Evolutionary conservation across 2,329 filamentous ascomycete genomes (phyloP), one percentile per base, ranked within the genome.

Genomic region (Hypoxylon sp.): DNA sequence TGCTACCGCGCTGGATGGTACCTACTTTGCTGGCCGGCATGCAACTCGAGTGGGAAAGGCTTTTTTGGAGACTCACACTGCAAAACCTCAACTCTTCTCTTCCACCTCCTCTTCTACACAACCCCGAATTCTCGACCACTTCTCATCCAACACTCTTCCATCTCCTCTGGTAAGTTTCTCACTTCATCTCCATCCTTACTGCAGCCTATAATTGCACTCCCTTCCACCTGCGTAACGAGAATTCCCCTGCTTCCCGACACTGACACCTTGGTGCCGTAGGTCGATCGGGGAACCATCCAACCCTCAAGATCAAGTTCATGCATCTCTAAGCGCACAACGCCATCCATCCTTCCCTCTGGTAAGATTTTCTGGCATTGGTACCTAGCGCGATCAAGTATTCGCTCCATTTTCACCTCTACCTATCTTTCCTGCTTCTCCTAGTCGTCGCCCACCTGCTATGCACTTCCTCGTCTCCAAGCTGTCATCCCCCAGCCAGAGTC

Each of bases 341-440:
- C 77, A 75, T 77, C 77, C 62, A 66, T 72, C 69, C 65, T 72
- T 67, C 72, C 67, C 73, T 75, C 70, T 74, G 72, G 82, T 83
- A 77, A 80, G 82, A 80, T 69, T 68, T 73, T 71, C 64, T 71
- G 71, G 71, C 67, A 70, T 76, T 71, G 52, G 65, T 65, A 65
- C 66, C 71, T 59, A 69, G 78, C 77, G 81, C 81, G 81, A 83
- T 81, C 79, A 72, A 73, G 64, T 46, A 42, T 73, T 57, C 60
- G 58, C 68, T 56, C 50, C 53, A 70, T 68, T 74, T 71, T 55
- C 66, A 54, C 44, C 71, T 66, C 69, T 67, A 69, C 57, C 65
- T 67, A 60, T 64, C 59, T 52, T 44, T 62, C 37, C 64, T 57
- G 56, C 67, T 60, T 37, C 63, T 69, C 47, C 62, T 71, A 61